Percentiles rank a stretch among this genome's conserved stretches.
phyloP scores from a whole-genome alignment of 2,329 filamentous ascomycete species.

The Akanthomyces lecanii region DNA sequence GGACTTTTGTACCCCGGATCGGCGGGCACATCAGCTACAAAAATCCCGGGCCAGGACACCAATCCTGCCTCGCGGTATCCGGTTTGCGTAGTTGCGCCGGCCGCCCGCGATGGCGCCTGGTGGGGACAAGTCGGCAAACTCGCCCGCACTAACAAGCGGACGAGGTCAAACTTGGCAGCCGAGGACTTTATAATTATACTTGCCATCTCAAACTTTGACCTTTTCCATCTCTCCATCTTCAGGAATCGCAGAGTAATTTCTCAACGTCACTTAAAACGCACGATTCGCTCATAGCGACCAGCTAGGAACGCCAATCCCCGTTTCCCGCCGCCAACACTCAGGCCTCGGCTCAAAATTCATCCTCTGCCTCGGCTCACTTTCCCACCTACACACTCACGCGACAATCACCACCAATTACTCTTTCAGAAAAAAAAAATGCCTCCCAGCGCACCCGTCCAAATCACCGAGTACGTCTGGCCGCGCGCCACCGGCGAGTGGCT shows the following conservation, averaged over 20 bases:
- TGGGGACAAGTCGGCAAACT: not conserved
- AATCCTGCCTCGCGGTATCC: not conserved
- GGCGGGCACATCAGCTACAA: too few relatives aligned
- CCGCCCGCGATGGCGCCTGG: not conserved
- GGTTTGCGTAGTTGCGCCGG: not conserved
- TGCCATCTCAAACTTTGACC: not conserved
- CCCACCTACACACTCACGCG: not conserved
- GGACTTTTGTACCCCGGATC: not conserved
- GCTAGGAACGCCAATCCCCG: not conserved
- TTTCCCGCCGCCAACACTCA: not conserved
- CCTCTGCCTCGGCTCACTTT: not conserved
- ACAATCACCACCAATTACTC: not conserved
- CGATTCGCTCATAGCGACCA: too few relatives aligned
- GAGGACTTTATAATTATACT: not conserved
- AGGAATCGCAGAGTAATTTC: not conserved
- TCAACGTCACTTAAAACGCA: not conserved
- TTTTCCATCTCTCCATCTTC: not conserved
- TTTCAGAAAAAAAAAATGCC: not conserved
- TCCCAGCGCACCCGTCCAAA: not conserved
- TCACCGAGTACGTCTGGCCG: slow-evolving; percentile 13
- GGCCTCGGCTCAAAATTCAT: not conserved
- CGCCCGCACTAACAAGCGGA: not conserved
- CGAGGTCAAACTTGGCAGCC: not conserved
- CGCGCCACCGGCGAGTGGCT: not conserved
- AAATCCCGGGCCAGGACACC: too few relatives aligned